Conservation (phyloP, 2,329 filamentous ascomycete species). For the Periconia sp. region DNA sequence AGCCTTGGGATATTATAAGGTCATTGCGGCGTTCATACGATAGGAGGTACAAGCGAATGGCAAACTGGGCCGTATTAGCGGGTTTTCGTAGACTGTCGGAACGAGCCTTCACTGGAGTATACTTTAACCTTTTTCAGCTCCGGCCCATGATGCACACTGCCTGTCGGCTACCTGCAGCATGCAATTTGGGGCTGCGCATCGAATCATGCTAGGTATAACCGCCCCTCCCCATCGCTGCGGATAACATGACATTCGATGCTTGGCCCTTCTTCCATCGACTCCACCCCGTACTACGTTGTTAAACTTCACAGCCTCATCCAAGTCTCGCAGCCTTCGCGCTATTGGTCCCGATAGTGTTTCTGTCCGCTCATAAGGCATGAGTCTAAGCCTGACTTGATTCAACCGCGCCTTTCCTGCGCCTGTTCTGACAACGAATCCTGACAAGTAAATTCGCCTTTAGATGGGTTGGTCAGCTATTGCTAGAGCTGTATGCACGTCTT, state of each 20-base stretch:
- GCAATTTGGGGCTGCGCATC: constrained; percentile 1
- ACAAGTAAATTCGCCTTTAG: too few relatives aligned
- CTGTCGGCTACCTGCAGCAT: too few relatives aligned
- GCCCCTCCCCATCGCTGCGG: neutral
- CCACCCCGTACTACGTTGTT: neutral
- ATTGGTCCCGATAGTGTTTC: neutral
- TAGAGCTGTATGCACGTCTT: neutral
- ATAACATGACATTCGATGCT: neutral
- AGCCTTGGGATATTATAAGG: neutral
- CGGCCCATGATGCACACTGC: neutral
- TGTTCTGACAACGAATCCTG: too few relatives aligned
- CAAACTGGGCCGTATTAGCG: constrained; percentile 6
- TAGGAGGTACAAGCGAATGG: constrained; percentile 1
- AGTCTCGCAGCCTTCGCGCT: neutral
- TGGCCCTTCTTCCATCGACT: neutral
- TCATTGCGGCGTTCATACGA: too few relatives aligned
- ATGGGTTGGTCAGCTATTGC: too few relatives aligned
- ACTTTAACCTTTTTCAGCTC: constrained; percentile 4
- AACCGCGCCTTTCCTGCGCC: too few relatives aligned
- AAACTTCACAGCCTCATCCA: constrained; percentile 8
- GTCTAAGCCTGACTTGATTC: too few relatives aligned
- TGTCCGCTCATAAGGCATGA: neutral
- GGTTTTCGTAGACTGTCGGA: constrained; percentile 1
- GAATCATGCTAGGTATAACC: neutral
- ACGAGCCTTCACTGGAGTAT: constrained; percentile 2